Percentiles rank a stretch among this genome's conserved stretches.
These are phyloP conservation scores for Globisporangium alternatum DNA, from an alignment of 352 stramenopile species.

Conservation along the genomic window DNA sequence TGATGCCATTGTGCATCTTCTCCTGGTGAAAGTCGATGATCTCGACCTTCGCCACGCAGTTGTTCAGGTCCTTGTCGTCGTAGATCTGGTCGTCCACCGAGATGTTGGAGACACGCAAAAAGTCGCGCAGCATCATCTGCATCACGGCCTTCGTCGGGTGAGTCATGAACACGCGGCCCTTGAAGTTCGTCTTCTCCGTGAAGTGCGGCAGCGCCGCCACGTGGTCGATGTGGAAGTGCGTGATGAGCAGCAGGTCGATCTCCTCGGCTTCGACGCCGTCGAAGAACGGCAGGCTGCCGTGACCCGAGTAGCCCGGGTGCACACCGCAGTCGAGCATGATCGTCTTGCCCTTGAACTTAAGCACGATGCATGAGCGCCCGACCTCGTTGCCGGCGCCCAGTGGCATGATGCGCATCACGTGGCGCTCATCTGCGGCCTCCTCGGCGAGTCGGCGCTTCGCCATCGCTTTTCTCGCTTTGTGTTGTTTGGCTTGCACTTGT, in stretches of 20 bases:
- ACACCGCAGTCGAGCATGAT: conserved; percentile 95
- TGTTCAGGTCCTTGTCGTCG: conserved; percentile 94
- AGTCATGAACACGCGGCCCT: conserved; percentile 98
- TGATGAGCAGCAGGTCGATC: conserved; percentile 98
- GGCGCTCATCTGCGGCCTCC: conserved; percentile 76
- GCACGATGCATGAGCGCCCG: conserved; percentile 98
- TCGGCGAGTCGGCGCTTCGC: conserved; percentile 74
- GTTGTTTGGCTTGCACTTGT: not conserved
- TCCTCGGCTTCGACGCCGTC: conserved; percentile 94
- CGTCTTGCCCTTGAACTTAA: conserved; percentile 99
- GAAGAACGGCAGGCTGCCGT: conserved; percentile 98
- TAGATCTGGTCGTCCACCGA: conserved; percentile 93
- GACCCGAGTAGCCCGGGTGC: conserved; percentile 92
- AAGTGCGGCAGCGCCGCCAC: conserved; percentile 98
- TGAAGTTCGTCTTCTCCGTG: conserved; percentile 98
- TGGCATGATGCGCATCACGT: conserved; percentile 93
- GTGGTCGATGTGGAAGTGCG: conserved; percentile 99
- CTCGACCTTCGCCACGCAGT: conserved; percentile 97
- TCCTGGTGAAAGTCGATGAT: conserved; percentile 98
- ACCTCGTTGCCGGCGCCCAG: conserved; percentile 99
- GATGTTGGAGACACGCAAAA: conserved; percentile 93
- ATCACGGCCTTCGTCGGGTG: conserved; percentile 99
- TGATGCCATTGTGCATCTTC: conserved; percentile 96
- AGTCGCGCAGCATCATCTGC: conserved; percentile 97
- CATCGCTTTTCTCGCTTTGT: conserved; percentile 26